Conservation (phyloP, 306 rosid genomes). For the Lathyrus tuberosus region DNA sequence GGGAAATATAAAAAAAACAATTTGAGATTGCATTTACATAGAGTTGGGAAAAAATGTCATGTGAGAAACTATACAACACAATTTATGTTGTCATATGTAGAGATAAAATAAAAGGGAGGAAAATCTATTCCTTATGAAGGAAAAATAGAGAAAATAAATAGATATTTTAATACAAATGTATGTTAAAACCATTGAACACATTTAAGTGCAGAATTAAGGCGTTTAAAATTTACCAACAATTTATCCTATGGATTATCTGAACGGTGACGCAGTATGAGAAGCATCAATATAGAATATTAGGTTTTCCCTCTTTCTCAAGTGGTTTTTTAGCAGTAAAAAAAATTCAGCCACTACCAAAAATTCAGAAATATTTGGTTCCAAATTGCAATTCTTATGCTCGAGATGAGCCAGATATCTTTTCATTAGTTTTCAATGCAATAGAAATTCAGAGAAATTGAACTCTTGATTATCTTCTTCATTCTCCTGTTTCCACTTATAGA, state of each 20-base stretch:
- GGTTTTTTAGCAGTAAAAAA: background rate
- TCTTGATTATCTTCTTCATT: background rate
- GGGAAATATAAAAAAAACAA: too few species aligned
- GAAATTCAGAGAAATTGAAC: constrained; percentile 14
- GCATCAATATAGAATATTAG: background rate
- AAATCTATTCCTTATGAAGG: background rate
- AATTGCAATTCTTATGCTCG: background rate
- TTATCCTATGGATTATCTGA: too few species aligned
- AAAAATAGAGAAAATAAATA: background rate
- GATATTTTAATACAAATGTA: background rate
- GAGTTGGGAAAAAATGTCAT: background rate
- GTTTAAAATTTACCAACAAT: too few species aligned
- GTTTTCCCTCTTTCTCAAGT: background rate
- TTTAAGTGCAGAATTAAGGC: background rate
- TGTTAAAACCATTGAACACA: background rate
- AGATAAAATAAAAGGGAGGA: background rate
- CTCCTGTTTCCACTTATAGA: background rate
- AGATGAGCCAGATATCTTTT: background rate
- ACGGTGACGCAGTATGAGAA: constrained; percentile 2
- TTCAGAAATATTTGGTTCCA: background rate
- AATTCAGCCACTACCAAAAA: background rate
- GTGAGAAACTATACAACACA: background rate
- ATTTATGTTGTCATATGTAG: too few species aligned
- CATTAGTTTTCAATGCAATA: background rate
- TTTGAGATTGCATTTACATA: too few species aligned